Evolutionary conservation across 148 eudicot genomes (phyloP).

Genomic region (Dysphania ambrosioides): DNA sequence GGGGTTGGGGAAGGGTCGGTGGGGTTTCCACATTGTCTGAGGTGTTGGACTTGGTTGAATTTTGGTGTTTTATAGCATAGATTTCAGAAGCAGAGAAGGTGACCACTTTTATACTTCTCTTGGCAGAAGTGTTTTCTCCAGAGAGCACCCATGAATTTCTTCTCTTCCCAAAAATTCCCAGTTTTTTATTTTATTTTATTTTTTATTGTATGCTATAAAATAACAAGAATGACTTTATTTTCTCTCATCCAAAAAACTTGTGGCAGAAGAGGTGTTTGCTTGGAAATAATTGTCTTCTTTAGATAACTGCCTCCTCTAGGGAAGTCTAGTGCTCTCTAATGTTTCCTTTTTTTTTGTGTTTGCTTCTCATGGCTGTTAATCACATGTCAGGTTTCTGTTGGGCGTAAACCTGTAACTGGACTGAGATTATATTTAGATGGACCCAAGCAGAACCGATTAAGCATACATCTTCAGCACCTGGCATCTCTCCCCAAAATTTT

Average conservation of each 20-base stretch:
- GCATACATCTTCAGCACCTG: slow-evolving; percentile 74
- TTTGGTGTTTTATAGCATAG: no score
- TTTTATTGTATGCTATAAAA: neutral
- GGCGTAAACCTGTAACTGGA: slow-evolving; percentile 96
- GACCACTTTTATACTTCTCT: no score
- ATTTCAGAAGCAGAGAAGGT: no score
- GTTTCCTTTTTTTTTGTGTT: slow-evolving; percentile 2
- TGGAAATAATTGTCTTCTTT: neutral
- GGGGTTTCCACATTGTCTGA: no score
- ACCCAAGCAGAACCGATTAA: slow-evolving; percentile 66
- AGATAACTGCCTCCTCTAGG: neutral
- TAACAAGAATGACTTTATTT: neutral
- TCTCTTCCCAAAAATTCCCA: no score
- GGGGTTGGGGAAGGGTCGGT: no score
- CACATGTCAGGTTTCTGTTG: slow-evolving; percentile 72
- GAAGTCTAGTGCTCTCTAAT: neutral
- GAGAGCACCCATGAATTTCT: no score
- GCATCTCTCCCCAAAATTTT: slow-evolving; percentile 78
- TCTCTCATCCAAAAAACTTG: neutral
- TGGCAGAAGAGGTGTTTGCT: neutral
- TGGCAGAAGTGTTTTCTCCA: no score
- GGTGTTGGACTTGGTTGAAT: no score
- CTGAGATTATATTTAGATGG: slow-evolving; percentile 74
- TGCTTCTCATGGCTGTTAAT: neutral
- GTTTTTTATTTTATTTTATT: neutral